Evolutionary conservation across 2,329 filamentous ascomycete genomes (phyloP).

Genomic region (Aspergillus sp.): DNA sequence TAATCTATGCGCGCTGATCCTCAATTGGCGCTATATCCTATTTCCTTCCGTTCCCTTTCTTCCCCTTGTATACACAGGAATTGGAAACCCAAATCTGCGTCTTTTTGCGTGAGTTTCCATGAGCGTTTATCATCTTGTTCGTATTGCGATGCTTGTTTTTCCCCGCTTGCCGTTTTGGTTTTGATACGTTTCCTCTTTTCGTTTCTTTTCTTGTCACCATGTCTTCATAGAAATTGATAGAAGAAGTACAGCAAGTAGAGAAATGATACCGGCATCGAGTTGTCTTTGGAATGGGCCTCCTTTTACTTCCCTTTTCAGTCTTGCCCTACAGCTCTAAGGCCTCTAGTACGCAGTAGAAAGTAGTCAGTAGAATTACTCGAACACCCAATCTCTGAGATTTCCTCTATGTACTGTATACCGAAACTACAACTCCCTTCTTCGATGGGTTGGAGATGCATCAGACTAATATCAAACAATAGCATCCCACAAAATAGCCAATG

Average conservation of each 20-base stretch:
- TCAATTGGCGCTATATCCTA: conserved; percentile 14
- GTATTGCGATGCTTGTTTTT: not conserved
- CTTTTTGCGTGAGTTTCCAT: conserved; percentile 20
- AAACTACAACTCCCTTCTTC: not conserved
- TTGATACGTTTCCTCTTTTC: conserved; percentile 10
- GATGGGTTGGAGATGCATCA: not conserved
- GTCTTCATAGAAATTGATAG: conserved; percentile 28
- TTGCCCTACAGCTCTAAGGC: not conserved
- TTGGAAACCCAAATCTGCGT: conserved; percentile 17
- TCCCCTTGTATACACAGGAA: conserved; percentile 22
- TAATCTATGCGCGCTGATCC: conserved; percentile 4
- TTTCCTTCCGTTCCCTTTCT: conserved; percentile 12
- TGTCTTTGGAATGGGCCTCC: not conserved
- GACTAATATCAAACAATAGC: not conserved
- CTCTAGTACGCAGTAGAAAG: not conserved
- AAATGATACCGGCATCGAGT: conserved; percentile 27
- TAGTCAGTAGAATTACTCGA: not conserved
- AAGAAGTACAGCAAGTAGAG: conserved; percentile 27
- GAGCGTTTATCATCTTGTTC: conserved; percentile 21
- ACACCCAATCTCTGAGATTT: not conserved
- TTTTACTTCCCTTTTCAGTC: not conserved
- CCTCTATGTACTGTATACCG: conserved; percentile 3
- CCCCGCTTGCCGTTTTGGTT: not conserved
- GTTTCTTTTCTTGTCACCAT: conserved; percentile 11
- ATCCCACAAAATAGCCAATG: not conserved